These are phyloP conservation scores for Mucor sp. DNA, from an alignment of 371 early-diverging fungal genomes.

Conservation along the genomic window DNA sequence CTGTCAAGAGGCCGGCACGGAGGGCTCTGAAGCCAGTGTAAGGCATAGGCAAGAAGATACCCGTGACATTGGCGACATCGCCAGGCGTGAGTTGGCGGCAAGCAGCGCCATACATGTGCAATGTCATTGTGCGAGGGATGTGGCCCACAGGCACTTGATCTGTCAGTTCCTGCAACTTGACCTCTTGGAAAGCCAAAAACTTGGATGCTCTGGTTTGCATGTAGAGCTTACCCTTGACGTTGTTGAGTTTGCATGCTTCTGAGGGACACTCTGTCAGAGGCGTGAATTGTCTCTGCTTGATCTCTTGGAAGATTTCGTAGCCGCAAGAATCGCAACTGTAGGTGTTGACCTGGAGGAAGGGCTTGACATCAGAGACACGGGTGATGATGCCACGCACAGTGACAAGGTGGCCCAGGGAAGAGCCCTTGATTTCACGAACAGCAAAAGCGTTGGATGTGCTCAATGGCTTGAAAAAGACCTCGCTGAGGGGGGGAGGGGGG, in stretches of 20 bases:
- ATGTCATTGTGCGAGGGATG: slow-evolving; percentile 95
- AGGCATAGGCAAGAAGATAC: slow-evolving; percentile 95
- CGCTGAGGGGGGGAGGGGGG: slow-evolving; percentile 56
- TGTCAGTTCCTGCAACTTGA: slow-evolving; percentile 94
- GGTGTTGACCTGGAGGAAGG: slow-evolving; percentile 89
- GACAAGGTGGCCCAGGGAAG: slow-evolving; percentile 87
- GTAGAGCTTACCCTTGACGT: slow-evolving; percentile 85
- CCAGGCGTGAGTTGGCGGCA: slow-evolving; percentile 91
- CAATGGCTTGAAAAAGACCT: slow-evolving; percentile 85
- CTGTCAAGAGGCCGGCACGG: slow-evolving; percentile 94
- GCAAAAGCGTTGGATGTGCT: slow-evolving; percentile 63
- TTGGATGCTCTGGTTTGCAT: slow-evolving; percentile 96
- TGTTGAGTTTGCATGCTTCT: slow-evolving; percentile 84
- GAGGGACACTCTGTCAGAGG: slow-evolving; percentile 92
- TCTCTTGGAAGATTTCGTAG: slow-evolving; percentile 97
- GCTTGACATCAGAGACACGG: slow-evolving; percentile 96
- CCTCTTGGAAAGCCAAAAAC: slow-evolving; percentile 95
- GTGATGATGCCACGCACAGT: slow-evolving; percentile 96
- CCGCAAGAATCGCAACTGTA: slow-evolving; percentile 98
- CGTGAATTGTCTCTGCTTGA: slow-evolving; percentile 79
- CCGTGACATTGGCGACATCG: slow-evolving; percentile 87
- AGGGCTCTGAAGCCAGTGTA: slow-evolving; percentile 93
- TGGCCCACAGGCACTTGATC: slow-evolving; percentile 99
- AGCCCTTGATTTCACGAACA: slow-evolving; percentile 89
- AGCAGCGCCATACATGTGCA: slow-evolving; percentile 86